Conservation (phyloP, 495 filamentous ascomycete genomes). For the Penicillium herquei region DNA sequence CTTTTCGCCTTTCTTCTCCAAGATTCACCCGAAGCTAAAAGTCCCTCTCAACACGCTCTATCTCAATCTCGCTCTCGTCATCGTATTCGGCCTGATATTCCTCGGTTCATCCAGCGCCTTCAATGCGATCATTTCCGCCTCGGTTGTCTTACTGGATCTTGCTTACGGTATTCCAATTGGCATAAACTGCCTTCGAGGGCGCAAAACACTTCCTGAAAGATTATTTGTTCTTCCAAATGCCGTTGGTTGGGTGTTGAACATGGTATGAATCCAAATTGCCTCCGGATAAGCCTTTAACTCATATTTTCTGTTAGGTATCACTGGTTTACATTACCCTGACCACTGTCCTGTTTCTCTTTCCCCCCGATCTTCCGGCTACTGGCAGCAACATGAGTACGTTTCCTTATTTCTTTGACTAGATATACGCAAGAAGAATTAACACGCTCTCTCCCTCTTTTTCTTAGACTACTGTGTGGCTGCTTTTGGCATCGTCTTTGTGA, state of each 20-base stretch:
- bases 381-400: conserved; percentile 68
- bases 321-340: conserved; percentile 64
- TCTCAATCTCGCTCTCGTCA: conserved; percentile 60
- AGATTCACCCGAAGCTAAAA: conserved; percentile 60
- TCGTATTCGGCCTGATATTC: conserved; percentile 72
- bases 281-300: background rate
- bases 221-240: conserved; percentile 57
- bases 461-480: conserved; percentile 68
- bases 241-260: conserved; percentile 53
- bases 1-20: conserved; percentile 60
- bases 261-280: conserved; percentile 25
- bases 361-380: conserved; percentile 63
- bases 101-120: conserved; percentile 65
- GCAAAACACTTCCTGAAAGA: conserved; percentile 62
- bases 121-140: conserved; percentile 67
- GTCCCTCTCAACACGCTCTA: conserved; percentile 69
- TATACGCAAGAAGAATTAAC: background rate
- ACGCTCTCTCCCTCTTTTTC: conserved; percentile 7
- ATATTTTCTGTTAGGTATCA: conserved; percentile 47
- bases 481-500: conserved; percentile 64
- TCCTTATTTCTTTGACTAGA: too few species aligned
- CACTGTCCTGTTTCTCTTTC: conserved; percentile 75
- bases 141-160: conserved; percentile 68
- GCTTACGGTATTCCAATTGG: conserved; percentile 71
- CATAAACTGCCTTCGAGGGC: conserved; percentile 64